Base-by-base conservation (phyloP, 1,284 basidiomycete species). In the Ceratobasidium sp. region DNA sequence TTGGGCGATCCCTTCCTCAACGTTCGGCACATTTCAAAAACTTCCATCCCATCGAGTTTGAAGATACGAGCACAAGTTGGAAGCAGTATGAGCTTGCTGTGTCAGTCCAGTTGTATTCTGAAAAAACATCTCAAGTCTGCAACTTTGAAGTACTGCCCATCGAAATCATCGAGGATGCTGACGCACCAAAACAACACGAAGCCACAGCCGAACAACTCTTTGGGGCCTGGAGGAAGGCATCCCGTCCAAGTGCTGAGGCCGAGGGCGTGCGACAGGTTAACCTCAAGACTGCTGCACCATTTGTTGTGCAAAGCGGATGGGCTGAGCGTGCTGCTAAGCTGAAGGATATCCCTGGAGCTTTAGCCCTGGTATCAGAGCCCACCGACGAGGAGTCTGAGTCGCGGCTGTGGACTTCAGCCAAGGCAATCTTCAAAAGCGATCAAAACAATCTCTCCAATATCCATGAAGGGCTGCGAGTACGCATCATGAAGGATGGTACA, bases 261-360 rank as follows among this genome's bases (percentile, higher is more conserved):
- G 12, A 13, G n/a, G 12, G 10, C n/a, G 9, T 23, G 10, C 13
- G n/a, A 13, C n/a, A 10, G 10, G 55, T 58, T n/a, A 58, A 13
- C 12, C 10, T 58, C 13, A 58, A 58, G n/a, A 23, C 10, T 23
- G 55, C 55, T n/a, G n/a, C 12, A 10, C 55, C 55, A 23, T 58
- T 18, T 58, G n/a, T 58, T 58, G 55, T 58, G 55, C 55, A n/a
- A 10, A 58, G 55, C 28, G 55, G 55, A 10, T 58, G 55, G 55
- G 55, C 13, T 15, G 10, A 58, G 10, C n/a, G n/a, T n/a, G 9
- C n/a, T 10, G n/a, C 55, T 58, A 10, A n/a, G 10, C 9, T 58
- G 9, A 10, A n/a, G n/a, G n/a, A 58, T n/a, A n/a, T 58, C n/a
- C 55, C 15, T 23, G n/a, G n/a, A 23, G 55, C 55, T 10, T 10